phyloP scores from a whole-genome alignment of 2,329 filamentous ascomycete genomes.

The Colletotrichum filicis region DNA sequence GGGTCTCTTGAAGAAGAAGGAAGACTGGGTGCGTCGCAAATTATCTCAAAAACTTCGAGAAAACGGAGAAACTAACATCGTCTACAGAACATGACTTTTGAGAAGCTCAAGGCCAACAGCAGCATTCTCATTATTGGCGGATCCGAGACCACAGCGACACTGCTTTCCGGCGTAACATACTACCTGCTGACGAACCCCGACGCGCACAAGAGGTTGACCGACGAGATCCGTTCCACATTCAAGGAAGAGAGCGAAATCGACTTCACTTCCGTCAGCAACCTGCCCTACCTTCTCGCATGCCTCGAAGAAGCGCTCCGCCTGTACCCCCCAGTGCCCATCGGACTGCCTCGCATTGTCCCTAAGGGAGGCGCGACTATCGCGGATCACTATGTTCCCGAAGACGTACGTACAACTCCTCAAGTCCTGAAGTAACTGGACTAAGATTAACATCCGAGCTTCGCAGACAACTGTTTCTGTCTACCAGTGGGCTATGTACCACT shows the following conservation, averaged over 20 bases:
- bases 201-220: slow-evolving; percentile 43
- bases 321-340: slow-evolving; percentile 46
- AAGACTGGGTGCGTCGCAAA: slow-evolving; percentile 17
- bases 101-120: slow-evolving; percentile 34
- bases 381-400: slow-evolving; percentile 45
- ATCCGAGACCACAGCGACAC: slow-evolving; percentile 48
- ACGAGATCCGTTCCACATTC: slow-evolving; percentile 52
- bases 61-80: neutral
- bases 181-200: slow-evolving; percentile 45
- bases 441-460: neutral
- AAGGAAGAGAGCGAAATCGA: slow-evolving; percentile 48
- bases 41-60: neutral
- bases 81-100: slow-evolving; percentile 20
- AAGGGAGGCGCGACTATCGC: slow-evolving; percentile 46
- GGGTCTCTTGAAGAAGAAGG: slow-evolving; percentile 35
- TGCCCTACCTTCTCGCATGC: slow-evolving; percentile 52
- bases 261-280: slow-evolving; percentile 41
- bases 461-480: slow-evolving; percentile 51
- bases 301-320: slow-evolving; percentile 55
- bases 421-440: fast-evolving
- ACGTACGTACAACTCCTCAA: slow-evolving; percentile 36
- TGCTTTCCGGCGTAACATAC: slow-evolving; percentile 42
- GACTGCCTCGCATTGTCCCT: slow-evolving; percentile 42
- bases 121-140: slow-evolving; percentile 43
- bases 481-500: slow-evolving; percentile 47